Conservation (phyloP, 495 filamentous ascomycete genomes). For the Staphylotrichum longicolle region DNA sequence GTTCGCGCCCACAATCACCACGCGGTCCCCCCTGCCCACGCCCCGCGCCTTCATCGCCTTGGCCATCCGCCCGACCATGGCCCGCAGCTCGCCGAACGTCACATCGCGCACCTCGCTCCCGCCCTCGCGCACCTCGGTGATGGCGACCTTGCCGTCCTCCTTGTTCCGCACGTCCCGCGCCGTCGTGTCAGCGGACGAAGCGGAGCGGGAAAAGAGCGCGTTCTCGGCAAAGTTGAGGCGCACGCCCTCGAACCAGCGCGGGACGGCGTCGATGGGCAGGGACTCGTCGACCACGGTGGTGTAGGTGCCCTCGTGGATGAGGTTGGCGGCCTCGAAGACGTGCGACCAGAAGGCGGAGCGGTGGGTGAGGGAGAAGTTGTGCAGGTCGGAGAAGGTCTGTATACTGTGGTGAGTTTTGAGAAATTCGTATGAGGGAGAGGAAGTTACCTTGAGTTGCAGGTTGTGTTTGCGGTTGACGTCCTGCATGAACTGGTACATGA, state of each 20-base stretch:
- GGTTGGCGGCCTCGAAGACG: constrained; percentile 54
- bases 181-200: constrained; percentile 26
- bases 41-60: constrained; percentile 63
- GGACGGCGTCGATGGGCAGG: constrained; percentile 64
- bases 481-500: constrained; percentile 53
- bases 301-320: constrained; percentile 62
- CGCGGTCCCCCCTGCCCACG: constrained; percentile 64
- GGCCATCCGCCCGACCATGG: constrained; percentile 53
- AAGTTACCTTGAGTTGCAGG: constrained; percentile 43
- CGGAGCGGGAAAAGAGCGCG: constrained; percentile 50
- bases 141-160: constrained; percentile 64
- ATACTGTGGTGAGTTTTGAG: background rate
- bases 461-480: constrained; percentile 45
- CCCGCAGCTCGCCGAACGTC: constrained; percentile 63
- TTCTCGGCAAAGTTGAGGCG: constrained; percentile 65
- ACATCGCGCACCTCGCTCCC: constrained; percentile 53
- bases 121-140: constrained; percentile 73
- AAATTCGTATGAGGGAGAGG: background rate
- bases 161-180: constrained; percentile 51
- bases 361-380: constrained; percentile 19
- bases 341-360: constrained; percentile 65
- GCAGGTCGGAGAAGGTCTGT: constrained; percentile 17
- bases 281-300: constrained; percentile 63
- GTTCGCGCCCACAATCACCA: constrained; percentile 69
- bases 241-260: constrained; percentile 66